Base-by-base conservation (phyloP, 1,284 basidiomycete genomes). In the Pseudozyma thailandica region DNA sequence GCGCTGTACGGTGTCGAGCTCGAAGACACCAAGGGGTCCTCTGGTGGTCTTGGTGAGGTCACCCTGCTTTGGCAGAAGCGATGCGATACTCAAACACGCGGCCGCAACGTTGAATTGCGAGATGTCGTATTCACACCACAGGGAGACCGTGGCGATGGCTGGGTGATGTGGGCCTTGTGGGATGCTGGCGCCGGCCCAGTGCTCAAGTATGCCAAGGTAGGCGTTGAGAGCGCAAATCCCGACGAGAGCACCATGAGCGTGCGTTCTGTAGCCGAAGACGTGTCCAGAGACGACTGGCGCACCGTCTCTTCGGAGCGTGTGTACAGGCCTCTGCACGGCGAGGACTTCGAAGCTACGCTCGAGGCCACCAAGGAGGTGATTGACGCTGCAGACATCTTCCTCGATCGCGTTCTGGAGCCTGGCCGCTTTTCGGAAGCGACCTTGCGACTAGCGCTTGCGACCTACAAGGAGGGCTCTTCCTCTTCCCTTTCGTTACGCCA, bases 141-240 rank as follows among this genome's bases (percentile, higher is more conserved):
- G 27, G 56, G 56, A 43, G 52, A 52, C 20, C 38, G 44, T 4
- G 51, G 52, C n/a, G 64, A 72, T 8, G 62, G 59, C 13, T 76
- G 74, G 74, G 60, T 59, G 28, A 68, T 79, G 35, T 80, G 79
- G 79, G 63, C 77, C 5, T 46, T 79, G 13, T 81, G 79, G 79
- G 77, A 81, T 53, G 69, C 74, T 16, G 73, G 68, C 10, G 70
- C 69, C 9, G 72, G 66, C 18, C 64, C 75, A 1, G 43, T 80
- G 18, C 54, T 77, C 52, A 72, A 77, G 20, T 65, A 72, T 31
- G 52, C 63, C 27, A 61, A 56, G 33, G 65, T 75, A 6, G 58
- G 55, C 26, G 65, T 71, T n/a, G 65, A 74, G 28, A n/a, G 55
- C 27, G 64, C 39, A 12, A 63, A 53, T 23, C 49, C 48, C 2